Evolutionary conservation across 352 stramenopile species (phyloP).

Genomic region (Phytopythium oedochilum): DNA sequence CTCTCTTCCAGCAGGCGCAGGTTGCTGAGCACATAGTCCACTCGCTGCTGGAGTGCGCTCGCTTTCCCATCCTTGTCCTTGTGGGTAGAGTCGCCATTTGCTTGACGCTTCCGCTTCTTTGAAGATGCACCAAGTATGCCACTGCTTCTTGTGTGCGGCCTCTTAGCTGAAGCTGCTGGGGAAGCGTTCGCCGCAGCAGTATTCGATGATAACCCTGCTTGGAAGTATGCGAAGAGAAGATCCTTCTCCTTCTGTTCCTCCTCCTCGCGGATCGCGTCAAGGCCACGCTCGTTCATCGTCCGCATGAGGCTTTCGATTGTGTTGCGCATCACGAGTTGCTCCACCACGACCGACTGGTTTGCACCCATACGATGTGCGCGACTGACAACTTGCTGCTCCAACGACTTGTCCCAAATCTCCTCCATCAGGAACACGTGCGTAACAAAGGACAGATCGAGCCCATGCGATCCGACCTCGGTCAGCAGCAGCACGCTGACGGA

Average conservation of each 20-base stretch:
- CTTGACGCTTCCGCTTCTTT: conserved; percentile 31
- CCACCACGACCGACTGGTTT: conserved; percentile 88
- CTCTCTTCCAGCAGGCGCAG: conserved; percentile 33
- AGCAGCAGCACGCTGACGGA: conserved; percentile 91
- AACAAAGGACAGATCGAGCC: conserved; percentile 97
- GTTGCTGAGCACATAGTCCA: conserved; percentile 48
- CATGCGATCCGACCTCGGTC: conserved; percentile 92
- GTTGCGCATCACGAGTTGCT: conserved; percentile 88
- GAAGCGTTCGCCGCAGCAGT: too few relatives aligned
- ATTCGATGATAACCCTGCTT: background rate
- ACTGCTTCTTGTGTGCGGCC: background rate
- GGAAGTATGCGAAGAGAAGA: background rate
- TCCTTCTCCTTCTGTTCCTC: conserved; percentile 1
- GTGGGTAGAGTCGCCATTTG: background rate
- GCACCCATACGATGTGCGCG: conserved; percentile 96
- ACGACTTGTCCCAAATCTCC: conserved; percentile 94
- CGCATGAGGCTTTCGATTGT: conserved; percentile 81
- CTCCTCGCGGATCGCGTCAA: background rate
- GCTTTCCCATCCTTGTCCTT: conserved; percentile 31
- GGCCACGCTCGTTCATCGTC: conserved; percentile 29
- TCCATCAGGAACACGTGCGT: conserved; percentile 98
- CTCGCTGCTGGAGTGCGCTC: conserved; percentile 31
- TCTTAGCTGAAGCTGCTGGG: background rate
- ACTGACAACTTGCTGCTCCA: conserved; percentile 95
- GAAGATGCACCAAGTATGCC: background rate